Base-by-base conservation (phyloP, 2,329 filamentous ascomycete species). In the Kalmusia sp. region DNA sequence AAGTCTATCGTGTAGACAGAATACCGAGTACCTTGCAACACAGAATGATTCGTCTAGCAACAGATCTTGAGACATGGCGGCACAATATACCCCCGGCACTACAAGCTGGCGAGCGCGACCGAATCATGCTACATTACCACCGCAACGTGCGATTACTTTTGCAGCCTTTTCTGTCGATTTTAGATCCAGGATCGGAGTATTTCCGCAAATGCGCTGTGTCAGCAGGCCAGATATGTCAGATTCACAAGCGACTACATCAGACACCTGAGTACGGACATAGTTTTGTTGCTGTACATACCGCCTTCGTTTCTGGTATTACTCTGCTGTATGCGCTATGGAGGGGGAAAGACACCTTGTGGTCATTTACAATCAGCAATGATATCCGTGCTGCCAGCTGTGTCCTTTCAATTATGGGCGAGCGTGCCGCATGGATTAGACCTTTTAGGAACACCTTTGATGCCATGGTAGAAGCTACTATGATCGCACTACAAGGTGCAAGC, bases 1-100 rank as follows among this genome's bases (percentile, higher is more conserved):
- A 79, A n/a, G 77, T 83, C 30, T 83, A 83, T 58, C 75, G 80
- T 12, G 77, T 79, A 12, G 80, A 83, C 55, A 73, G 76, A 30
- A 73, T 78, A 2, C 68, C 81, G 3, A 69, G 74, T 22, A 67
- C 76, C 3, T 67, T 82, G 3, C 73, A 73, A n/a, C 71, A 75
- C 21, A 82, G 82, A 59, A 77, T 82, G 65, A 76, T 79, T 54
- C 73, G 69, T 4, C 70, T 81, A 1, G 76, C 79, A 40, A 68
- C 74, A 27, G 72, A 78, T 41, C 71, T 83, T 1, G 78, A 82
- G 55, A 72, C 76, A 33, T 82, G 80, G 80, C 79, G 76, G 59
- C 48, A 74, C 72, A 3, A 71, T 75, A 6, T 61, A 69, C n/a
- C 59, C 55, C 9, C 64, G 65, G 25, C 75, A 72, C 41, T 66